Percentiles rank a stretch among this genome's conserved stretches.
These are phyloP conservation scores for Hippophae gyantsensis DNA, from an alignment of 306 rosid genomes.

Conservation along the genomic window DNA sequence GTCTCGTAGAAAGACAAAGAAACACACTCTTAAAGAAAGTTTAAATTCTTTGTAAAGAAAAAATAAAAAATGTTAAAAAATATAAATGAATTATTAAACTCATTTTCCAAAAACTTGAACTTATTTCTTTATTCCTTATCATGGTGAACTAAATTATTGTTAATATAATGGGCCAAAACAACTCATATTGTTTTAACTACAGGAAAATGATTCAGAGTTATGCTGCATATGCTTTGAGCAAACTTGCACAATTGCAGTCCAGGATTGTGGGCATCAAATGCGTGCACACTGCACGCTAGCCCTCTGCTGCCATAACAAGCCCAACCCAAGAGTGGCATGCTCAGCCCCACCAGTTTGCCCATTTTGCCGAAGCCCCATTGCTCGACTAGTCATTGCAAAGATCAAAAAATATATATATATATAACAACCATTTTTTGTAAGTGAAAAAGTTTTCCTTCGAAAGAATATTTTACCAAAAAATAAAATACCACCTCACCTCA, in stretches of 20 bases:
- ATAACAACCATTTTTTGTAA: too few relatives aligned
- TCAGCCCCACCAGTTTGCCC: constrained; percentile 78
- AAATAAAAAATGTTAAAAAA: too few relatives aligned
- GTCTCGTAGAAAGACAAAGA: too few relatives aligned
- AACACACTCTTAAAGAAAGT: too few relatives aligned
- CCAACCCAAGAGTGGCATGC: constrained; percentile 58
- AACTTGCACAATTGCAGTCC: constrained; percentile 74
- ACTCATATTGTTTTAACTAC: constrained; percentile 25
- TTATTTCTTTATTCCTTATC: neutral
- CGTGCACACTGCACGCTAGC: constrained; percentile 91
- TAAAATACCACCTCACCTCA: too few relatives aligned
- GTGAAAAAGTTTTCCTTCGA: too few relatives aligned
- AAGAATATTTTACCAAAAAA: too few relatives aligned
- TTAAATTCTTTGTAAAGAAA: too few relatives aligned
- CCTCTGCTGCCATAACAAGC: constrained; percentile 88
- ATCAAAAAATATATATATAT: too few relatives aligned
- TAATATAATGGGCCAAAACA: constrained; percentile 2
- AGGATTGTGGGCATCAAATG: constrained; percentile 87
- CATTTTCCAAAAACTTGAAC: too few relatives aligned
- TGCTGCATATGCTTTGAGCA: constrained; percentile 99
- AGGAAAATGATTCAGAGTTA: constrained; percentile 66
- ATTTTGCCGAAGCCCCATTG: constrained; percentile 78
- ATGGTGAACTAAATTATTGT: neutral
- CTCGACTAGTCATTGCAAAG: constrained; percentile 40
- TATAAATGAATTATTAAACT: too few relatives aligned